Base-by-base conservation (phyloP, 2,329 filamentous ascomycete genomes). In the Penicillium psychrosexuale region DNA sequence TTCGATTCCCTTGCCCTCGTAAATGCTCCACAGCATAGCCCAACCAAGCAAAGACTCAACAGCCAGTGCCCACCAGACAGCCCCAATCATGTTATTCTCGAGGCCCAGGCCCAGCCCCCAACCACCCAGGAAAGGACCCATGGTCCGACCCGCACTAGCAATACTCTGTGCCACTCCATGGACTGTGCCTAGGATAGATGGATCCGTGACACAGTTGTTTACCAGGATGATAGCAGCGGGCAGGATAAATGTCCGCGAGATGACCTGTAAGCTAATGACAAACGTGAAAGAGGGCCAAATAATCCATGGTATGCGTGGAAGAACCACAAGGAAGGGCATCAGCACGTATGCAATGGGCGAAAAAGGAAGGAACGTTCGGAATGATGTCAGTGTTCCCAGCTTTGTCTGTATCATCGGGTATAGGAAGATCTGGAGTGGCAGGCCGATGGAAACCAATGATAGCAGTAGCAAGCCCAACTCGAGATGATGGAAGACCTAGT, bases 381-480 rank as follows among this genome's bases (percentile, higher is more conserved):
- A 91, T 40, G 84, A 86, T 5, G 78, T 77, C 49, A 91, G 73
- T 1, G 87, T 88, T 33, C 89, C 90, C 1, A 90, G 80, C 2
- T 81, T 81, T 2, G 79, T 76, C 44, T 89, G 89, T 17, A 91
- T 74, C 30, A 75, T 73, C 1, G 89, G 89, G 67, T 92, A 93
- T 9, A 90, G 74, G 47, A 88, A 78, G 22, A 90, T 80, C 68
- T 90, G 88, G 43, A 94, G 77, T 0, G 79, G 75, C 36, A 94
- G 87, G n/a, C 90, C 90, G 40, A 93, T 84, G 46, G n/a, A 83
- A 73, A 8, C 90, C 90, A 15, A 94, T 81, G 48, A 89, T 85
- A 2, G 89, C 85, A 76, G 92, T 91, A 5, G 88, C 88, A 40
- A 89, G 75, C n/a, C 90, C 90, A 31, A 94, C 87, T 2, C 83